phyloP scores from a whole-genome alignment of 768 basidiomycete species.

The Serendipita sp. region DNA sequence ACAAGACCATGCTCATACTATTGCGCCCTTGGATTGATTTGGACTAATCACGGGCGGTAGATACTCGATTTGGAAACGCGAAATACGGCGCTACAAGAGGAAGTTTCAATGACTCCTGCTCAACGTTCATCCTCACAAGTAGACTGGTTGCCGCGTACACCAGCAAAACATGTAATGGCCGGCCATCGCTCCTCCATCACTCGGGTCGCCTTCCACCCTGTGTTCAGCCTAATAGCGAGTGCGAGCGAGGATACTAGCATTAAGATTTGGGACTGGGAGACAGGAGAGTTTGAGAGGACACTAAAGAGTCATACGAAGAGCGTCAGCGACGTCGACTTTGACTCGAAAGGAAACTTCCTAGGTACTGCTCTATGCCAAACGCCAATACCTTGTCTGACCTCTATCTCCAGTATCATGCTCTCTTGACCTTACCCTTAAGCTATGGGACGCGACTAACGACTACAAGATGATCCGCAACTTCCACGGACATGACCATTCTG shows the following conservation, averaged over 20 bases:
- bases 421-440: slow-evolving; percentile 77
- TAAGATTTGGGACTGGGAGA: slow-evolving; percentile 96
- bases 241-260: slow-evolving; percentile 80
- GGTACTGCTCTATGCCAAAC: slow-evolving; percentile 32
- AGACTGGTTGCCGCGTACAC: slow-evolving; percentile 81
- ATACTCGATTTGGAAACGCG: slow-evolving; percentile 90
- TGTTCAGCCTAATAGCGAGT: slow-evolving; percentile 65
- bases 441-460: slow-evolving; percentile 82
- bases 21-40: slow-evolving; percentile 3
- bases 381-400: neutral
- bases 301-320: slow-evolving; percentile 84
- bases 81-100: slow-evolving; percentile 58
- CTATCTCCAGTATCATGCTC: slow-evolving; percentile 44
- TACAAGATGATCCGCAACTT: slow-evolving; percentile 81
- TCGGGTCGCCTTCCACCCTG: slow-evolving; percentile 70
- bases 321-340: slow-evolving; percentile 75
- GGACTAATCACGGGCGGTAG: slow-evolving; percentile 22
- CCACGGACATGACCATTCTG: slow-evolving; percentile 80
- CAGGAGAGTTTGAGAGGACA: slow-evolving; percentile 82
- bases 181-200: slow-evolving; percentile 68
- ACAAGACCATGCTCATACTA: neutral
- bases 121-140: slow-evolving; percentile 24
- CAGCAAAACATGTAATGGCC: slow-evolving; percentile 57
- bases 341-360: slow-evolving; percentile 65
- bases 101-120: slow-evolving; percentile 31